phyloP scores from a whole-genome alignment of 2,329 filamentous ascomycete genomes.

The Bipolaris sorokiniana region DNA sequence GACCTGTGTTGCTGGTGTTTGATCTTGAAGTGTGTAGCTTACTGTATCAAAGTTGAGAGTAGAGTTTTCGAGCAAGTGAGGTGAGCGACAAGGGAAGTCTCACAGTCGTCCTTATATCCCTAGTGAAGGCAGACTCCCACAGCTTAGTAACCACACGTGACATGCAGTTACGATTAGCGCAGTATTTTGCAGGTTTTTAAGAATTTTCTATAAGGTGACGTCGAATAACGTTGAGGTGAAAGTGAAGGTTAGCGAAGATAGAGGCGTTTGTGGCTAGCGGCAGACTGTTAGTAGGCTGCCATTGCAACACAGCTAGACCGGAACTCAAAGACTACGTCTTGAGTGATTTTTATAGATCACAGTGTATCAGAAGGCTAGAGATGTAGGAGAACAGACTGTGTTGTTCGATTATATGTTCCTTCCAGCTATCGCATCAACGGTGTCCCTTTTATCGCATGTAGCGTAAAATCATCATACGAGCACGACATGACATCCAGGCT shows the following conservation, averaged over 20 bases:
- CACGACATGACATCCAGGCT: too few relatives aligned
- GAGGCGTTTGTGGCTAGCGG: not conserved
- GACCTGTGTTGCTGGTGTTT: not conserved
- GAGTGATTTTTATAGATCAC: too few relatives aligned
- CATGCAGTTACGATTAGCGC: conserved; percentile 15
- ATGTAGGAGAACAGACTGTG: too few relatives aligned
- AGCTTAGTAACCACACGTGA: conserved; percentile 13
- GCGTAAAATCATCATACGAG: too few relatives aligned
- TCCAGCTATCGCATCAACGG: too few relatives aligned
- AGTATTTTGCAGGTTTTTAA: not conserved
- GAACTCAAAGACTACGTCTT: too few relatives aligned
- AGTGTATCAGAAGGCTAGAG: too few relatives aligned
- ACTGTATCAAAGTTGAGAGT: not conserved
- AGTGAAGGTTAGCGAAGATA: conserved; percentile 2
- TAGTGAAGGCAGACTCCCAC: conserved; percentile 17
- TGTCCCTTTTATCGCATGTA: too few relatives aligned
- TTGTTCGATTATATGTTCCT: too few relatives aligned
- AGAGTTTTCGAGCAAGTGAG: conserved; percentile 5
- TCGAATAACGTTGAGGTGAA: conserved; percentile 18
- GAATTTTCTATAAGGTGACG: conserved; percentile 4
- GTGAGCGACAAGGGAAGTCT: conserved; percentile 1
- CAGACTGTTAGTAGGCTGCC: not conserved
- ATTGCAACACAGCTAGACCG: not conserved
- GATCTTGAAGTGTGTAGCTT: not conserved
- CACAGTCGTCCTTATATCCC: conserved; percentile 2